Percentiles rank a stretch among this genome's conserved stretches.
Conservation (phyloP, 2,329 filamentous ascomycete species). For the Rhinocladiella similis region DNA sequence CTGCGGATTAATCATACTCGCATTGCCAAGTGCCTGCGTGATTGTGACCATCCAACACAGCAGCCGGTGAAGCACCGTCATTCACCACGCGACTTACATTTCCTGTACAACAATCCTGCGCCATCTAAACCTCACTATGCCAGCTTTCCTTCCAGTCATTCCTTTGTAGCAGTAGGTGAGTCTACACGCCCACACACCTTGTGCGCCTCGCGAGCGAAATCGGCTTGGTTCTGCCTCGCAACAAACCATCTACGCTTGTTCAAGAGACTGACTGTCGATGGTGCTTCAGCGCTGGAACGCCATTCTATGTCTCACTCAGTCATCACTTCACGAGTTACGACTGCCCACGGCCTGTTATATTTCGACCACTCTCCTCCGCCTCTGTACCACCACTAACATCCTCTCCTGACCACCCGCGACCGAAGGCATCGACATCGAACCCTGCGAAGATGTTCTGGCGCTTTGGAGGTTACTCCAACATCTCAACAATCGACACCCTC, state of each 20-base stretch:
- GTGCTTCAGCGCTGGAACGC: constrained; percentile 23
- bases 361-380: constrained; percentile 7
- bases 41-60: not conserved
- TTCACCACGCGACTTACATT: not conserved
- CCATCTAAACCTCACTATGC: constrained; percentile 8
- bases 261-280: constrained; percentile 7
- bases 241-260: not conserved
- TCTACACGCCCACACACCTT: not conserved
- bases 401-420: not conserved
- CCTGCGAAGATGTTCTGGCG: constrained; percentile 94
- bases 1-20: not conserved
- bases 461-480: constrained; percentile 97
- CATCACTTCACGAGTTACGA: constrained; percentile 19
- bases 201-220: not conserved
- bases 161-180: constrained; percentile 24
- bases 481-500: constrained; percentile 93
- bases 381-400: constrained; percentile 20
- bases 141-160: constrained; percentile 24
- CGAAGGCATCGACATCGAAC: not conserved
- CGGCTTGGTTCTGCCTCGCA: not conserved
- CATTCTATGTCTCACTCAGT: constrained; percentile 26
- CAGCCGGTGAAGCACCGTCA: not conserved
- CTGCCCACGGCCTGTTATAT: constrained; percentile 17
- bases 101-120: constrained; percentile 7
- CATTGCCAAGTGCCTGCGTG: not conserved